A percentile compares a stretch with the other conserved stretches of the same genome.
These are phyloP conservation scores for Sclerotinia glacialis DNA, from an alignment of 2,329 filamentous ascomycete genomes.

Conservation along the genomic window DNA sequence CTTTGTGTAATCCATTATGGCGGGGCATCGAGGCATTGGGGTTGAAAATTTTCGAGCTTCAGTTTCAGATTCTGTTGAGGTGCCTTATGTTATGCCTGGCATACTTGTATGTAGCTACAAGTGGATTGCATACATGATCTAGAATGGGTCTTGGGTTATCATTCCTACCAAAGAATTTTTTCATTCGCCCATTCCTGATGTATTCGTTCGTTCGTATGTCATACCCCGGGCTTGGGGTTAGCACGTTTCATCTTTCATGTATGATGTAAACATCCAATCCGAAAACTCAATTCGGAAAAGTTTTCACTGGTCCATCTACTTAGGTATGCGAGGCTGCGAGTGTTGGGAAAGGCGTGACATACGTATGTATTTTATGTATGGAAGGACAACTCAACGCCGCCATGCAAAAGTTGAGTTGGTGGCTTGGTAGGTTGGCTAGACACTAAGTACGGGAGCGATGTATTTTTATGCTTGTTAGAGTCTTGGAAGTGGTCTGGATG, in stretches of 20 bases:
- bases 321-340: slow-evolving; percentile 11
- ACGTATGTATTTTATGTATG: slow-evolving; percentile 15
- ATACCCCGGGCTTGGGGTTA: not conserved
- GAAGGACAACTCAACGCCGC: slow-evolving; percentile 15
- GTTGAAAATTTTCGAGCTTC: slow-evolving; percentile 2
- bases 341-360: not conserved
- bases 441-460: not conserved
- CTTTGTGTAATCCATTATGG: slow-evolving; percentile 10
- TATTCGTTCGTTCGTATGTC: not conserved
- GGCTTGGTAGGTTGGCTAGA: not conserved
- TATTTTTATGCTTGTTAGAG: slow-evolving; percentile 3
- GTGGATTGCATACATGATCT: slow-evolving; percentile 2
- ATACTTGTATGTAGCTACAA: not conserved
- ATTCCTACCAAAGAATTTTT: slow-evolving; percentile 3
- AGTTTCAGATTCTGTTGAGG: slow-evolving; percentile 12
- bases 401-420: not conserved
- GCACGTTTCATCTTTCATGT: slow-evolving; percentile 18
- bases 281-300: slow-evolving; percentile 4
- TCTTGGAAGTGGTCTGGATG: not conserved
- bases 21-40: slow-evolving; percentile 6
- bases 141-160: not conserved
- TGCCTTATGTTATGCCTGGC: not conserved
- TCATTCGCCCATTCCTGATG: not conserved
- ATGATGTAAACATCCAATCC: slow-evolving; percentile 11
- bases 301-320: slow-evolving; percentile 4